These are phyloP conservation scores for Gossypium trilobum DNA, from an alignment of 441 rosid genomes.

Conservation along the genomic window DNA sequence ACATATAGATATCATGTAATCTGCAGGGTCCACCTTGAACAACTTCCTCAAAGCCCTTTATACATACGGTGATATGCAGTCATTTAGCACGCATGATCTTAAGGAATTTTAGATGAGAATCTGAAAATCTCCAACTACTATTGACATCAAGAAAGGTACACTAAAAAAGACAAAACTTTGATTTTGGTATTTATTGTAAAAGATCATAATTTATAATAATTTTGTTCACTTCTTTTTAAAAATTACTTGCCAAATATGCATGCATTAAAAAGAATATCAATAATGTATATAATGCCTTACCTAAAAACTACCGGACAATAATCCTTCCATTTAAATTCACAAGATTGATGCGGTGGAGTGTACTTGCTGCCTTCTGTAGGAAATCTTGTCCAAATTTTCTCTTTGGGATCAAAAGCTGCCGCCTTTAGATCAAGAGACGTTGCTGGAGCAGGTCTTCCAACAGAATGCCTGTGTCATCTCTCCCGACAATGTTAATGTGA, in stretches of 20 bases:
- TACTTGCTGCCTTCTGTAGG: slow-evolving; percentile 62
- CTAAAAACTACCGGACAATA: slow-evolving; percentile 67
- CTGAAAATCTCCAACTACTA: no score
- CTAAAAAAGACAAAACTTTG: no score
- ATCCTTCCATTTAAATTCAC: slow-evolving; percentile 70
- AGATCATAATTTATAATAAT: no score
- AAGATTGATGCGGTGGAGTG: slow-evolving; percentile 65
- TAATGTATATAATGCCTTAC: slow-evolving; percentile 22
- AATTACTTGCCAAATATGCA: neutral
- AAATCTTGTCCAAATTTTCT: slow-evolving; percentile 66
- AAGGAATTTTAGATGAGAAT: neutral
- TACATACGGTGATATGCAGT: neutral
- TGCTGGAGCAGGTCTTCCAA: slow-evolving; percentile 55
- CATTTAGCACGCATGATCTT: neutral
- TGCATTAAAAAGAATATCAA: neutral
- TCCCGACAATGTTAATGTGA: neutral
- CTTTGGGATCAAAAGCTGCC: slow-evolving; percentile 63
- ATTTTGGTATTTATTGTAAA: no score
- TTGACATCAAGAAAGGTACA: no score
- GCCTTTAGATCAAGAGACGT: slow-evolving; percentile 53
- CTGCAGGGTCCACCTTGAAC: slow-evolving; percentile 65
- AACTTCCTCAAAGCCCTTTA: slow-evolving; percentile 55
- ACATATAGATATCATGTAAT: slow-evolving; percentile 63
- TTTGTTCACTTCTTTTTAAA: neutral
- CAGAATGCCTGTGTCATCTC: slow-evolving; percentile 41